Base-by-base conservation (phyloP, 2,329 filamentous ascomycete genomes). In the Talaromyces sp. region DNA sequence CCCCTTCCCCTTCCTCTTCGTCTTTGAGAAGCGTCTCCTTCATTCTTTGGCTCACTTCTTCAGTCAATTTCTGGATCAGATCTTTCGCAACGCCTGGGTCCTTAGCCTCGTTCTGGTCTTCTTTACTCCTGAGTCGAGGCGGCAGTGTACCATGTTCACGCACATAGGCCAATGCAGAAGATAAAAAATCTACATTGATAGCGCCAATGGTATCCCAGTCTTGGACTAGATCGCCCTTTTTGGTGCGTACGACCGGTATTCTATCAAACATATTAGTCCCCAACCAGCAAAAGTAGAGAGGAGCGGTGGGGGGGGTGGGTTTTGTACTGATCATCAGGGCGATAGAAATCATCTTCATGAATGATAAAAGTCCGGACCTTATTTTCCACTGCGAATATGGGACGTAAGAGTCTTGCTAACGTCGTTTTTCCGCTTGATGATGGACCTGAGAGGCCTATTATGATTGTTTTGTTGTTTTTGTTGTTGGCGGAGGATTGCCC, bases 371-470 rank as follows among this genome's bases (percentile, higher is more conserved):
- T 68, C 5, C 64, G 66, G 8, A 73, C 28, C 15, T 52, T 58
- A 19, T 55, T 53, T 5, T 61, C 58, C 65, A 67, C 63, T 8
- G 86, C 86, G 67, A 97, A 91, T 63, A 96, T 86, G 69, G 89
- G 85, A 59, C 91, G 86, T 17, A 99, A 80, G 11, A 97, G 81
- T 2, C 93, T 84, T 19, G 91, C 89, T 13, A 99, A 83, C 2
- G 94, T 97, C 2, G 94, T 97, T 78, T 99, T 99, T 60, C 94
- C 94, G 66, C 89, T 93, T 3, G 89, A 96, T 1, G 93, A 97
- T 63, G 89, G 90, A 57, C 94, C 94, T 39, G 90, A 95, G 59
- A 97, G 85, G 60, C 86, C 91, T 56, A 97, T 78, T 43, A 96
- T 77, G 60, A 93, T 70, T 51, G 77, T 73, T 25, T 56, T 58